Percentiles rank a stretch among this genome's conserved stretches.
phyloP scores from a whole-genome alignment of 1,139 yeast species.

The Kurtzmaniella quercitrusa region DNA sequence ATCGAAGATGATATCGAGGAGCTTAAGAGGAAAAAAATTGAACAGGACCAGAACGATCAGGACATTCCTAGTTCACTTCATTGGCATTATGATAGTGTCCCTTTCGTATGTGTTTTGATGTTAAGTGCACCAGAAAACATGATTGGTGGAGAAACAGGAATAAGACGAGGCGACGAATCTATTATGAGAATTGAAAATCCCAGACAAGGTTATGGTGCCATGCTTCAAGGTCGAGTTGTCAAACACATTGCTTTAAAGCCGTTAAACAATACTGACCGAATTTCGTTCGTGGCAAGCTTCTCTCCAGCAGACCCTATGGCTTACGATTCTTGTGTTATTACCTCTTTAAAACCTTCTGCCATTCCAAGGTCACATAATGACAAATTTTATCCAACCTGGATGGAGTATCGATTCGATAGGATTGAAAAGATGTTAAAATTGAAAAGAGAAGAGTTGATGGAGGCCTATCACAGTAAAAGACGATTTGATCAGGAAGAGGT shows the following conservation, averaged over 20 bases:
- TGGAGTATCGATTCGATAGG: conserved; percentile 33
- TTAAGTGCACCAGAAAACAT: conserved; percentile 23
- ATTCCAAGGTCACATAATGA: conserved; percentile 31
- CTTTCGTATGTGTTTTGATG: conserved; percentile 29
- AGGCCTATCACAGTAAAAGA: conserved; percentile 17
- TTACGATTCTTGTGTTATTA: conserved; percentile 35
- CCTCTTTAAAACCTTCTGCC: conserved; percentile 37
- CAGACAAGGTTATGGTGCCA: conserved; percentile 27
- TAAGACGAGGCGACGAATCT: conserved; percentile 20
- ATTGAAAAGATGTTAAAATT: conserved; percentile 26
- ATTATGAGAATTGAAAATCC: conserved; percentile 28
- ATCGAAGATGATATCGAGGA: conserved; percentile 10
- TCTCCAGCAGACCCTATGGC: conserved; percentile 35
- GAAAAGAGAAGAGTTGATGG: conserved; percentile 19
- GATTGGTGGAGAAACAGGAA: conserved; percentile 31
- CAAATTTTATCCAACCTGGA: conserved; percentile 41
- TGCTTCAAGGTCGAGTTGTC: conserved; percentile 31
- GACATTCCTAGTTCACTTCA: conserved; percentile 20
- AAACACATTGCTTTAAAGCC: conserved; percentile 32
- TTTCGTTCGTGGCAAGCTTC: conserved; percentile 33
- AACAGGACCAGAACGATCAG: conserved; percentile 13
- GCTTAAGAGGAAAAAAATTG: conserved; percentile 10
- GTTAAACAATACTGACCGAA: conserved; percentile 25
- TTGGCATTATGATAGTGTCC: conserved; percentile 29
- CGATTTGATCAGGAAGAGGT: conserved; percentile 35